Evolutionary conservation across 179 eudicot genomes (phyloP), one percentile per base, ranked within the genome.

Genomic region (Spinacia oleracea): DNA sequence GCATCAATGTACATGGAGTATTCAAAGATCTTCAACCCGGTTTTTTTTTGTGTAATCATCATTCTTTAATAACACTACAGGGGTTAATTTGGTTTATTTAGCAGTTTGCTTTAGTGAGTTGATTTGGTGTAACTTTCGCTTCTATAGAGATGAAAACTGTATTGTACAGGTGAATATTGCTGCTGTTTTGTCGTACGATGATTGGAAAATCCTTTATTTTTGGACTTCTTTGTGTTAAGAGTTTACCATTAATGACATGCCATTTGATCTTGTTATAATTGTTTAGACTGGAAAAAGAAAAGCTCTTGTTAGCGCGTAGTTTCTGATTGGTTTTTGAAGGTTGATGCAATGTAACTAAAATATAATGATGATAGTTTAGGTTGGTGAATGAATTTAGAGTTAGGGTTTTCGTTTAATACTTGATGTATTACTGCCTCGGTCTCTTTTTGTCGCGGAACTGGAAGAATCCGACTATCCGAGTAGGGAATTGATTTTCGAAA

Each of bases 41-140:
- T 53, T 80, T 72, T 83, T 43, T 42, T 75, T 72, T 71, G 6
- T 72, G 62, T 72, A 72, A 72, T 51, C 71, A 76, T 76, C 83
- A 83, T 80, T 73, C 80, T 83, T 80, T 72, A 25, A 38, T 53
- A 32, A 32, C 73, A 55, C 38, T 48, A 78, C 43, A 42, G 31
- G 70, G 53, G n/a, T n/a, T 48, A n/a, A 42, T 68, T 56, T 67
- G 69, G 53, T 59, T 66, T 38, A 32, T 59, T 66, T 38, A 32
- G 70, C 34, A 25, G 55, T 78, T 34, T 69, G 76, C 70, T 50
- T 73, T 73, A 72, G 43, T 20, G 65, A 72, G 81, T 65, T 42
- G 80, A 42, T 55, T 38, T 29, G 78, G 78, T 66, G 84, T 77
- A 76, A 45, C 73, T 79, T 32, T 38, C 50, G 56, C 20, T 42